phyloP scores from a whole-genome alignment of 495 filamentous ascomycete species.

The Xylaria flabelliformis region DNA sequence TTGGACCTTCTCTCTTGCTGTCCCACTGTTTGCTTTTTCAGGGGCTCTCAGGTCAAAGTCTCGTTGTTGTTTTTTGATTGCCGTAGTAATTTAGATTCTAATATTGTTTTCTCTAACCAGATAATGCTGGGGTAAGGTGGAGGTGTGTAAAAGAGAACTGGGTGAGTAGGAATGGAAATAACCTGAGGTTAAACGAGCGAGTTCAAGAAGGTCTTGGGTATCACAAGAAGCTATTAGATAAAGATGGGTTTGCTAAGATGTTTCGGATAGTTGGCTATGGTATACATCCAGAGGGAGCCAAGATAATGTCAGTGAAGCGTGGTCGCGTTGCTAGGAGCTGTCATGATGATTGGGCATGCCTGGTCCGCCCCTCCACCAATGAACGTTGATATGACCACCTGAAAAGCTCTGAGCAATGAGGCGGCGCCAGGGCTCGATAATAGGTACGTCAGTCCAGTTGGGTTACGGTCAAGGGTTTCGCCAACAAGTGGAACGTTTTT shows the following conservation, averaged over 20 bases:
- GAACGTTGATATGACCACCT: conserved; percentile 40
- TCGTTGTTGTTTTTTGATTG: neutral
- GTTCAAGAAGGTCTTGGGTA: conserved; percentile 26
- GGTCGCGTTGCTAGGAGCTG: conserved; percentile 43
- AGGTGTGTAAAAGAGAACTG: conserved; percentile 2
- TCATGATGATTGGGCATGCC: conserved; percentile 52
- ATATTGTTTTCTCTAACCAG: conserved; percentile 10
- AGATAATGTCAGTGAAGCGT: conserved; percentile 43
- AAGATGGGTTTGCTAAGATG: conserved; percentile 26
- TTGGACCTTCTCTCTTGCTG: conserved; percentile 1
- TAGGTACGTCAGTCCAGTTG: conserved; percentile 48
- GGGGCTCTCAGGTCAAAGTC: neutral
- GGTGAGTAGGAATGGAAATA: conserved; percentile 25
- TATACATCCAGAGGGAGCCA: conserved; percentile 34
- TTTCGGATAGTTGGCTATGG: conserved; percentile 31
- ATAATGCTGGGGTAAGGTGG: conserved; percentile 21
- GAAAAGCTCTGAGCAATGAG: conserved; percentile 42
- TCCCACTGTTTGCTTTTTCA: neutral
- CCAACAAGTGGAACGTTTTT: conserved; percentile 43
- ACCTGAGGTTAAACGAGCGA: conserved; percentile 29
- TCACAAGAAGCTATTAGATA: conserved; percentile 30
- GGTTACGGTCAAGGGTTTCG: conserved; percentile 46
- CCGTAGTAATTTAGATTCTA: conserved; percentile 11
- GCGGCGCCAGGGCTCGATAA: conserved; percentile 47
- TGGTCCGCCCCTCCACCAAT: conserved; percentile 46